Percentiles rank a stretch among this genome's conserved stretches.
These are phyloP conservation scores for Adansonia digitata DNA, from an alignment of 345 rosid species.

Conservation along the genomic window DNA sequence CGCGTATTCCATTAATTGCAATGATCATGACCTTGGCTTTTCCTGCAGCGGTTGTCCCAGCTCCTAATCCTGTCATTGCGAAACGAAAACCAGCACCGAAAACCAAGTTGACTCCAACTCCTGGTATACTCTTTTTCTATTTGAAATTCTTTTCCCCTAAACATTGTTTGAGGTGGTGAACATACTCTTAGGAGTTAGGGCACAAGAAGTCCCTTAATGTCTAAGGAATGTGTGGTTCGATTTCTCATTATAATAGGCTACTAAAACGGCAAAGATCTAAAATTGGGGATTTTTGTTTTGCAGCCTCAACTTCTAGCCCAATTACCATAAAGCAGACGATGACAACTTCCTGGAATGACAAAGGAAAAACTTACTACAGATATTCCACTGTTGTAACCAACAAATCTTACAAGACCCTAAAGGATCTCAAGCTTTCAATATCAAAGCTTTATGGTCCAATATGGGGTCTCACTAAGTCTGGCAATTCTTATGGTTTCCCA, in stretches of 20 bases:
- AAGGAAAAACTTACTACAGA: constrained; percentile 75
- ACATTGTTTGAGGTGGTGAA: neutral
- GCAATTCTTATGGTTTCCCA: constrained; percentile 60
- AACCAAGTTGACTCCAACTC: constrained; percentile 51
- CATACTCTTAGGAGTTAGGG: neutral
- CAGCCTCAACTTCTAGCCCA: constrained; percentile 56
- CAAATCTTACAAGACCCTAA: constrained; percentile 63
- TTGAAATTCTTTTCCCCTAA: neutral
- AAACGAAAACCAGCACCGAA: constrained; percentile 41
- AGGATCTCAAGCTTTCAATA: constrained; percentile 60
- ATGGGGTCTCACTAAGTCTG: constrained; percentile 72
- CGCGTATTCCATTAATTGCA: neutral
- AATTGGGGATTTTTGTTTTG: constrained; percentile 8
- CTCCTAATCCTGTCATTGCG: constrained; percentile 32
- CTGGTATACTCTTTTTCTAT: constrained; percentile 39
- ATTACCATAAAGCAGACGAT: constrained; percentile 62
- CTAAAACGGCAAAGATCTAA: constrained; percentile 4
- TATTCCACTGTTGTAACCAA: constrained; percentile 73
- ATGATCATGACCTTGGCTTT: constrained; percentile 1
- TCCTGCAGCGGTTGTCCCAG: constrained; percentile 51
- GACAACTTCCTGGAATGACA: constrained; percentile 65
- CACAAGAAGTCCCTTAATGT: neutral
- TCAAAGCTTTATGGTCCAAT: constrained; percentile 85
- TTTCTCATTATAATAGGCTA: neutral
- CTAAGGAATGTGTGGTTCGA: neutral